Evolutionary conservation across 2,329 filamentous ascomycete genomes (phyloP), one percentile per base, ranked within the genome.

Genomic region (Ophiostoma quercus): DNA sequence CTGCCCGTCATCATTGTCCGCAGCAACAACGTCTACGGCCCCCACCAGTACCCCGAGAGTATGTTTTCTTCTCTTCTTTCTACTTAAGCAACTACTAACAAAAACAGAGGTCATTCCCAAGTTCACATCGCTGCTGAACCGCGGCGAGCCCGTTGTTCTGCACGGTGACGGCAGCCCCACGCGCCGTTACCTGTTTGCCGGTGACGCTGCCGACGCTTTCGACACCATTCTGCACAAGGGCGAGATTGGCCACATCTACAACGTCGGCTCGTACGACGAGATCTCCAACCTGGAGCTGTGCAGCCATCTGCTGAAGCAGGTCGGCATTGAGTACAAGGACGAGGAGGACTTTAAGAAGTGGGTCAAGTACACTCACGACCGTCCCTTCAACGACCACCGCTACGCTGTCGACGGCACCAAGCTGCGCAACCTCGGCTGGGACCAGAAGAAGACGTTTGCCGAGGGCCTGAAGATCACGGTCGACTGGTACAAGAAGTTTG

Each of bases 1-100:
- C 83, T 95, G 14, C 91, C 91, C 1, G 87, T 88, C 68, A 92
- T 94, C 73, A 91, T 94, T 74, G 89, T 94, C 37, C 85, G 91
- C 67, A 90, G 90, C 77, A 94, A 94, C 81, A 94, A 95, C 75
- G 90, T 94, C 39, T 95, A 94, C 75, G 92, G 92, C 0, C 92
- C 92, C 29, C 90, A 94, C 76, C 91, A 94, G 77, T 93, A 90
- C 77, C 91, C 91, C 0, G 91, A 94, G 80, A 93, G 91, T 93
- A 80, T 41, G 11, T 47, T 47, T 47, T 47, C 41, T 19, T 6
- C 16, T 47, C 19, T 39, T 14, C 9, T 41, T 41, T 41, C 39
- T 9, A 41, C 37, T 39, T 11, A 39, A 63, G 14, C 7, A 9
- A 39, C 14, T 47, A 41, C 67, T 71, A 70, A 72, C 68, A 29